Percentiles rank a stretch among this genome's conserved stretches.
Conservation (phyloP, 2,329 filamentous ascomycete species). For the Myriosclerotinia curreyana region DNA sequence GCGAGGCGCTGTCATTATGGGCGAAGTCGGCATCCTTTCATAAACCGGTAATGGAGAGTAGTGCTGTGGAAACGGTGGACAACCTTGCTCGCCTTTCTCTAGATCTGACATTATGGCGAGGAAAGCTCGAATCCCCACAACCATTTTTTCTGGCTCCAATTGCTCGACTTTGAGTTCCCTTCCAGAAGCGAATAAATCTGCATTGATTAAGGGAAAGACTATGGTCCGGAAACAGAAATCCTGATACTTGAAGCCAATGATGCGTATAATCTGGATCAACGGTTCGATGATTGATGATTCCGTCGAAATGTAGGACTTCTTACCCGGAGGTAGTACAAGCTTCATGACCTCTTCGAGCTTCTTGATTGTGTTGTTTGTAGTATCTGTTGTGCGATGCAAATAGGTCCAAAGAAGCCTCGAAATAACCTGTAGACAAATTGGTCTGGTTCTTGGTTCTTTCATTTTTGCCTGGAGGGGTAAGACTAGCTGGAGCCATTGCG, state of each 20-base stretch:
- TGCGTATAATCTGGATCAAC: slow-evolving; percentile 87
- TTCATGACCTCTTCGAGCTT: slow-evolving; percentile 89
- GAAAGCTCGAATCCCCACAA: slow-evolving; percentile 95
- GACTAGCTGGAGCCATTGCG: slow-evolving; percentile 83
- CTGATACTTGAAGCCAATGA: slow-evolving; percentile 89
- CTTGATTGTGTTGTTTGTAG: slow-evolving; percentile 61
- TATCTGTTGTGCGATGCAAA: slow-evolving; percentile 78
- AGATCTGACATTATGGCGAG: slow-evolving; percentile 89
- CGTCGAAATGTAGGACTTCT: slow-evolving; percentile 75
- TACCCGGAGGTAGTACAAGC: slow-evolving; percentile 76
- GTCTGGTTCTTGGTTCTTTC: slow-evolving; percentile 77
- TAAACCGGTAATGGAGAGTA: slow-evolving; percentile 44
- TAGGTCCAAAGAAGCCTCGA: slow-evolving; percentile 94
- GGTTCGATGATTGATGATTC: slow-evolving; percentile 85
- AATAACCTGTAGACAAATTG: slow-evolving; percentile 81
- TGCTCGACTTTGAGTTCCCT: slow-evolving; percentile 71
- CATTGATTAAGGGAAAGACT: slow-evolving; percentile 93
- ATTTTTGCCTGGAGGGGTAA: slow-evolving; percentile 74
- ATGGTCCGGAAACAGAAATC: slow-evolving; percentile 90
- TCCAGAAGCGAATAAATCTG: slow-evolving; percentile 74
- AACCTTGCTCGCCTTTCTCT: slow-evolving; percentile 74
- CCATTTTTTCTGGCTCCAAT: slow-evolving; percentile 91
- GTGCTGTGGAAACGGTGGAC: slow-evolving; percentile 80
- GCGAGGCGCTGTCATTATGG: slow-evolving; percentile 45
- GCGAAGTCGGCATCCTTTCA: slow-evolving; percentile 51